Base-by-base conservation (phyloP, 352 stramenopile genomes). In the Phytophthora citricola region DNA sequence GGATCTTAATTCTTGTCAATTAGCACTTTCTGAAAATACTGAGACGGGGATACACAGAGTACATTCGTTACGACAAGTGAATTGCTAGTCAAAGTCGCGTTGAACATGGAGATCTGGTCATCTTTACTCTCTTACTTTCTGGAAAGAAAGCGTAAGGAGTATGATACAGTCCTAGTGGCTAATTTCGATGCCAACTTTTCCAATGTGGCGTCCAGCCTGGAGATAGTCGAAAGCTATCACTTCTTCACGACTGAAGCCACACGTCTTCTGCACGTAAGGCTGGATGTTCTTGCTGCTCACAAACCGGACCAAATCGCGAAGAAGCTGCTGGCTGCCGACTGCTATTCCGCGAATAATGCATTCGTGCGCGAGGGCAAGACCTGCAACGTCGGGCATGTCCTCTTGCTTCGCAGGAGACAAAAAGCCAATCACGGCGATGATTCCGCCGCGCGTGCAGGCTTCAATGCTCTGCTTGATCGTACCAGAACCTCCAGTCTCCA, bases 151-250 rank as follows among this genome's bases (percentile, higher is more conserved):
- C 17, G 17, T 20, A 20, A 20, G 17, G 17, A 20, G 17, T 20
- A 20, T 20, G 17, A 20, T 20, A 20, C 17, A 20, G 17, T 20
- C 17, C 17, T 20, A 20, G 17, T 20, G 17, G 17, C 17, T 45
- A 20, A 52, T 31, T 41, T 61, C 53, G 41, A 61, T 61, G 6
- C 40, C 53, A 51, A 52, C 29, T 36, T 61, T 61, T 20, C 29
- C 39, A 27, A 61, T 52, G 11, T 61, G 41, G 1, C 41, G 40
- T 10, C 27, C 53, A 31, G 53, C 20, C 7, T 51, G 53, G 17
- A 62, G 54, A 22, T 54, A 53, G 34, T 62, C 31, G 22, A 54
- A 43, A 7, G 38, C 38, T 4, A 22, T 2, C 12, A 43, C 38
- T 43, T 43, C 38, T n/a, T 43, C 38, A 9, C 29, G 54, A 20